Evolutionary conservation across 257 asterid genomes (phyloP).

Genomic region (Solanum clarkiae): DNA sequence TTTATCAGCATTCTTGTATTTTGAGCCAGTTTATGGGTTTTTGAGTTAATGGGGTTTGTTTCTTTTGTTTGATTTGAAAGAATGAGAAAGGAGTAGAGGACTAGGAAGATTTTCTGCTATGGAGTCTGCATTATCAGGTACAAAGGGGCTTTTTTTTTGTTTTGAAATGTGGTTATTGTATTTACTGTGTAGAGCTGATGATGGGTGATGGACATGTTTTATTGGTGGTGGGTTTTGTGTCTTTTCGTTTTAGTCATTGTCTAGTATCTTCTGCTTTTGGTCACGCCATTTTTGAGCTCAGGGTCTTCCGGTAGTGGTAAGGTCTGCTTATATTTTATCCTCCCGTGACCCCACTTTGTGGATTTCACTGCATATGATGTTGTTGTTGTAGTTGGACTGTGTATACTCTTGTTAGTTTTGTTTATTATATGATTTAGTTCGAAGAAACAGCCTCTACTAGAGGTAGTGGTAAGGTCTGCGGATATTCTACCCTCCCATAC

Average conservation of each 20-base stretch:
- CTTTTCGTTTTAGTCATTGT: not conserved
- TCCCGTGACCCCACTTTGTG: too few relatives aligned
- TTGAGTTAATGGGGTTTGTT: not conserved
- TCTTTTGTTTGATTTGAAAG: not conserved
- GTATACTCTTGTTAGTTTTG: not conserved
- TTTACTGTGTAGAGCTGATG: not conserved
- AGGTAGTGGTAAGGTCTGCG: too few relatives aligned
- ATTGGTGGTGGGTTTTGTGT: not conserved
- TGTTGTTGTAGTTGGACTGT: not conserved
- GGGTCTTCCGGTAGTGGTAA: too few relatives aligned
- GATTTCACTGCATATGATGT: too few relatives aligned
- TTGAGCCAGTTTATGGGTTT: not conserved
- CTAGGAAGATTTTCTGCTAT: conserved; percentile 5
- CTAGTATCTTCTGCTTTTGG: too few relatives aligned
- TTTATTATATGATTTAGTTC: not conserved
- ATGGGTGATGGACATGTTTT: not conserved
- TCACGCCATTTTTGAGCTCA: too few relatives aligned
- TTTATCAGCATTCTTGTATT: not conserved
- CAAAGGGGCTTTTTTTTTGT: not conserved
- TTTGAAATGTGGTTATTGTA: not conserved
- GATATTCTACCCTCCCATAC: too few relatives aligned
- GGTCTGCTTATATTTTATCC: too few relatives aligned
- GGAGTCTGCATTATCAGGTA: conserved; percentile 19
- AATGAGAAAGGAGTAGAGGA: conserved; percentile 15
- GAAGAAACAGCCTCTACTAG: too few relatives aligned